Evolutionary conservation across 441 rosid species (phyloP), one percentile per base, ranked within the genome.

Genomic region (Dalechampia spathulata): DNA sequence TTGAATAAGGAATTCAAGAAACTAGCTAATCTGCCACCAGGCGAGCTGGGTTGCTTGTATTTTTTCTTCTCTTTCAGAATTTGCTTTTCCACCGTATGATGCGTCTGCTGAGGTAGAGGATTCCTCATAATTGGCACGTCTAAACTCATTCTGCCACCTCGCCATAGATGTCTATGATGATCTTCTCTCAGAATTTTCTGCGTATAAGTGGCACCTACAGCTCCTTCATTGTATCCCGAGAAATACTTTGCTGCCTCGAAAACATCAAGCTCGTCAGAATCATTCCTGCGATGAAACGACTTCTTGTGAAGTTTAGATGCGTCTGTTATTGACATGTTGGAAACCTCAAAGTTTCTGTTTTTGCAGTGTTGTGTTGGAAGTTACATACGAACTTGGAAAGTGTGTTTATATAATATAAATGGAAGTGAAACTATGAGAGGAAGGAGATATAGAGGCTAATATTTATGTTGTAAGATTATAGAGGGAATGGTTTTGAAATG

Each of bases 41-140:
- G 98, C 20, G 98, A 91, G 66, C 90, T 84, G 1, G 98, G 96
- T 66, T 84, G 86, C 81, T 86, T 91, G 76, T 71, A 67, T 30
- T 30, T 30, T 30, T 30, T 30, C 70, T 86, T 86, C 66, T 84
- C 95, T 56, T 79, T 86, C 21, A 49, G 58, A 27, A 55, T 66
- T 57, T 72, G 81, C 61, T 80, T 78, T 58, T 69, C 91, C 50
- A 48, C 56, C 10, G 27, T 56, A 41, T 63, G 42, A 38, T 38
- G 42, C 13, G n/a, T 4, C 38, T 6, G 52, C 34, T 75, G 77
- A 56, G 68, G 74, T 25, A 77, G 57, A 3, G 4, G 70, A 57
- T 75, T 70, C 62, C 74, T 76, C 55, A 4, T 30, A 4, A 73
- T 75, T 0, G 87, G 85, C 21, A 78, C 60, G 62, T 83, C 97